These are phyloP conservation scores for Wickerhamiella qilinensis DNA, from an alignment of 805 yeast species.

Conservation along the genomic window DNA sequence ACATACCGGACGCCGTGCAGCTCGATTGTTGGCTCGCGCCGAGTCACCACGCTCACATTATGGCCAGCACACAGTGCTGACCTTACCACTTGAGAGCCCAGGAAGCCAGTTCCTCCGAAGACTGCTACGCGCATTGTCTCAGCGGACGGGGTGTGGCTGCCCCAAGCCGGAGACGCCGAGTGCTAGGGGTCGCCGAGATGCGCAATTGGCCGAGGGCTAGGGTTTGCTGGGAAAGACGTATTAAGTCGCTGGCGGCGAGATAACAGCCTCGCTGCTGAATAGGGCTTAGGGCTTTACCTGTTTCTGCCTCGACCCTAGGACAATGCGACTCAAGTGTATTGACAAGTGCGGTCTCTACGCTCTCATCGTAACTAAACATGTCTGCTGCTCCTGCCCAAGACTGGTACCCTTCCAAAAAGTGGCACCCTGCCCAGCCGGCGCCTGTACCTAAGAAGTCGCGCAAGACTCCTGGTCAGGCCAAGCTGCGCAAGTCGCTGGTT, in stretches of 20 bases:
- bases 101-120: constrained; percentile 79
- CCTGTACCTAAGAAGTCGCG: constrained; percentile 79
- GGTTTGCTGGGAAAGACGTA: too few species aligned
- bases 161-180: too few species aligned
- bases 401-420: constrained; percentile 80
- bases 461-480: constrained; percentile 85
- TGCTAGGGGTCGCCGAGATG: too few species aligned
- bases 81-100: constrained; percentile 51
- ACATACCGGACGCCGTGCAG: constrained; percentile 42
- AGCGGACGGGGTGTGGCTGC: too few species aligned
- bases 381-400: constrained; percentile 34
- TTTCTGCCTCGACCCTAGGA: not conserved
- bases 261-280: too few species aligned
- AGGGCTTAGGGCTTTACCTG: constrained; percentile 6
- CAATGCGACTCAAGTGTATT: constrained; percentile 4
- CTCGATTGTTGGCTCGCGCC: constrained; percentile 28
- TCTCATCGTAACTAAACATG: constrained; percentile 6
- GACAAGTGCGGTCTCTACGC: not conserved
- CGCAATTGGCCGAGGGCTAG: too few species aligned
- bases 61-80: constrained; percentile 46
- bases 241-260: too few species aligned
- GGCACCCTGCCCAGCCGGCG: constrained; percentile 80
- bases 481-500: constrained; percentile 85
- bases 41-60: constrained; percentile 50
- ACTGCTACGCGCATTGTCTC: constrained; percentile 36